Base-by-base conservation (phyloP, 23 red algal species). In the Agarophyton chilense region DNA sequence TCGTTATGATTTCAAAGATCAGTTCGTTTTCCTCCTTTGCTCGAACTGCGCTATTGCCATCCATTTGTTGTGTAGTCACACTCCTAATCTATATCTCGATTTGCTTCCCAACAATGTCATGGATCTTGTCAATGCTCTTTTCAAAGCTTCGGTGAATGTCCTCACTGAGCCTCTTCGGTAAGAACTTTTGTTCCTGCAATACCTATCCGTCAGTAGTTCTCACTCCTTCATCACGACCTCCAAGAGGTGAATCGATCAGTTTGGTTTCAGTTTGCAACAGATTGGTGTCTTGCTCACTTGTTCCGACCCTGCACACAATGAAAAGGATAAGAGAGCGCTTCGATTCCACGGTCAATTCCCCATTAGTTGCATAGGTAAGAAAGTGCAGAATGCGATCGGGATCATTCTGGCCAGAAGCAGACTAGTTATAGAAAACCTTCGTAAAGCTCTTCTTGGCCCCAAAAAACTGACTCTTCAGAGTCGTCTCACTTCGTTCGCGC, bases 401-500 rank as follows among this genome's bases (percentile, higher is more conserved):
- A 70, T 70, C 64, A 42, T 70, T 70, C 64, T 70, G 64, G 4
- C 38, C 64, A 70, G 64, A 70, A 10, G 64, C 64, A 70, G 64
- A 36, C 34, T 33, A 70, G 0, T 70, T 70, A 26, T 70, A 2
- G 16, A 39, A 40, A 4, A 70, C 64, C 64, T 70, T 41, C 2
- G 64, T 70, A 17, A 70, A 70, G 34, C 2, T 8, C 1, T 42
- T 17, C 16, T 42, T 70, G 4, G 38, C 34, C 34, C 17, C 21
- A 17, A 13, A 36, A 42, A 42, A 40, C 10, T 70, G 38, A 1
- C 40, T 5, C 14, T 70, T 70, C 38, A 70, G 19, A 1, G 40
- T 6, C 0, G 64, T 18, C 4, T 29, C 64, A 1, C 38, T 6
- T 41, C 64, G 2, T 18, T 70, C 32, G 14, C 34, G 40, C 21